Evolutionary conservation across 805 yeast species (phyloP).

Genomic region (Saccharomyces mikatae): DNA sequence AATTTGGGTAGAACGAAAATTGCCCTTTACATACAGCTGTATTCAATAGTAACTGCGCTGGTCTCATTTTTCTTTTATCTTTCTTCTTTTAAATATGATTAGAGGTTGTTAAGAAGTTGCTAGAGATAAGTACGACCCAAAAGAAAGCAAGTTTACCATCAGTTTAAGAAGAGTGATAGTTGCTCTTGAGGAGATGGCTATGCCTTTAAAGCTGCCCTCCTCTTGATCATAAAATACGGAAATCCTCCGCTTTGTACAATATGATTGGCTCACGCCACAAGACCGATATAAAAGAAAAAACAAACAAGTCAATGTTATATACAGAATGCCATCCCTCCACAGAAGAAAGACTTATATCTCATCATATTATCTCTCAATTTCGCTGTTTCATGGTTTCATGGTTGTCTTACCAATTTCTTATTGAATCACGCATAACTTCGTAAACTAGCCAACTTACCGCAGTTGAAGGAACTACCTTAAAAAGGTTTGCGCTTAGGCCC

Average conservation of each 20-base stretch:
- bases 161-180: neutral
- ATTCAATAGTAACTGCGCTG: conserved; percentile 38
- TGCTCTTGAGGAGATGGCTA: neutral
- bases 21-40: conserved; percentile 38
- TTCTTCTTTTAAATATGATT: neutral
- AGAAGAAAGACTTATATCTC: neutral
- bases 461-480: conserved; percentile 90
- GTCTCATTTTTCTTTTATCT: conserved; percentile 35
- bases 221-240: neutral
- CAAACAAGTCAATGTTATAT: neutral
- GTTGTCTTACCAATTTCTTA: conserved; percentile 7
- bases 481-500: conserved; percentile 70
- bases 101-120: neutral
- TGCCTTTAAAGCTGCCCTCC: neutral
- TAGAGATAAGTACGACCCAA: neutral
- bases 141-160: neutral
- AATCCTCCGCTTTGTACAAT: neutral
- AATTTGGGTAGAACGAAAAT: neutral
- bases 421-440: conserved; percentile 55
- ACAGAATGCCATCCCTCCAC: neutral
- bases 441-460: conserved; percentile 89
- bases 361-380: neutral
- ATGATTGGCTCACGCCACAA: neutral
- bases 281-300: neutral
- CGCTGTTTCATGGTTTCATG: neutral